Conservation (phyloP, 306 rosid genomes). For the Cotoneaster glaucophyllus region DNA sequence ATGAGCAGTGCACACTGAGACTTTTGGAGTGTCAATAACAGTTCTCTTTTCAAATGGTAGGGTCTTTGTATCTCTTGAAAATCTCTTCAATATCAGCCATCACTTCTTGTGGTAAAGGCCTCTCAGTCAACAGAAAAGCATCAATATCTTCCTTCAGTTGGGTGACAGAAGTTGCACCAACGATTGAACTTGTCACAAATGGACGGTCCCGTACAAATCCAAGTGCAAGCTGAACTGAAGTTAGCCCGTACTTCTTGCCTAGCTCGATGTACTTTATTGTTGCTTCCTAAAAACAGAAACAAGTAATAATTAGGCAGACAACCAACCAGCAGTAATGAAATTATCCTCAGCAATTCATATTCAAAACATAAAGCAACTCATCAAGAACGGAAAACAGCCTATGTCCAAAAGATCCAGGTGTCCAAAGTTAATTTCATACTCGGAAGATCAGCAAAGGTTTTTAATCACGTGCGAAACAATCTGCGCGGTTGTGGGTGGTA, state of each 20-base stretch:
- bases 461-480: neutral
- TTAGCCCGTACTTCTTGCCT: conserved; percentile 66
- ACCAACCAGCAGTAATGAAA: neutral
- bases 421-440: neutral
- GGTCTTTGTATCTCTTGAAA: conserved; percentile 79
- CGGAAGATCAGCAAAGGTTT: neutral
- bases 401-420: neutral
- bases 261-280: conserved; percentile 49
- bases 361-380: neutral
- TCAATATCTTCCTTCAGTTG: conserved; percentile 78
- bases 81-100: conserved; percentile 53
- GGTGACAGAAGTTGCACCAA: conserved; percentile 81
- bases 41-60: conserved; percentile 50
- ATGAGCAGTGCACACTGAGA: too few relatives aligned
- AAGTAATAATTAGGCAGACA: neutral
- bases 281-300: conserved; percentile 58
- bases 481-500: neutral
- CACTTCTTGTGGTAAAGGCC: conserved; percentile 63
- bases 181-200: conserved; percentile 77
- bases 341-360: neutral
- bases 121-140: conserved; percentile 54
- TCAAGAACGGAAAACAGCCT: neutral
- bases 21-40: too few relatives aligned
- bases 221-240: conserved; percentile 75
- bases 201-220: conserved; percentile 84